Conservation (phyloP, 2,329 filamentous ascomycete species). For the Phyllachora maydis region DNA sequence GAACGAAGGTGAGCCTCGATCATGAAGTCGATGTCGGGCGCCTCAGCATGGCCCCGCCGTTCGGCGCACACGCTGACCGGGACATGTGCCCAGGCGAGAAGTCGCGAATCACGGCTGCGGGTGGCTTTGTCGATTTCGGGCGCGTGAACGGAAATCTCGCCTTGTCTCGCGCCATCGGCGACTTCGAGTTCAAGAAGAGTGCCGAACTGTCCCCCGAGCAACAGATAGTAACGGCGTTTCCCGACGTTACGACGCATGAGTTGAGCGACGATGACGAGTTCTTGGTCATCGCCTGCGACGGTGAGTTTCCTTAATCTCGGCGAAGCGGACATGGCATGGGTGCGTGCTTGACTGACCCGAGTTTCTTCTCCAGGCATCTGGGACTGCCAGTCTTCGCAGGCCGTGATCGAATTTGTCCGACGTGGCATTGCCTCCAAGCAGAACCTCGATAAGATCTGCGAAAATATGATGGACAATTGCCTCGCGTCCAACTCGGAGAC, state of each 20-base stretch:
- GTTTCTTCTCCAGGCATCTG: slow-evolving; percentile 55
- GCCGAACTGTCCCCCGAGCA: slow-evolving; percentile 92
- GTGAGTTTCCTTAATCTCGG: too few species aligned
- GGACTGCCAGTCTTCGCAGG: slow-evolving; percentile 98
- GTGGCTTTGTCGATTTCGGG: slow-evolving; percentile 95
- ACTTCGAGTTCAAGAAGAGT: slow-evolving; percentile 99
- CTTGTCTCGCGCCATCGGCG: slow-evolving; percentile 87
- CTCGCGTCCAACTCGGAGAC: slow-evolving; percentile 95
- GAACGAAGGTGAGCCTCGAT: slow-evolving; percentile 80
- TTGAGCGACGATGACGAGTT: slow-evolving; percentile 91
- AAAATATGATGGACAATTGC: slow-evolving; percentile 99
- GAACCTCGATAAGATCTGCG: slow-evolving; percentile 82
- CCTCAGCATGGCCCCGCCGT: too few species aligned
- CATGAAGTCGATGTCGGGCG: too few species aligned
- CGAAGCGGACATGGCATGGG: too few species aligned
- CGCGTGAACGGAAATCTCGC: slow-evolving; percentile 97
- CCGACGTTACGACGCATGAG: slow-evolving; percentile 83
- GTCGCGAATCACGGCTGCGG: slow-evolving; percentile 83
- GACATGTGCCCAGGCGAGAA: slow-evolving; percentile 61
- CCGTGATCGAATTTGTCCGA: slow-evolving; percentile 89
- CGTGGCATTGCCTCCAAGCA: slow-evolving; percentile 94
- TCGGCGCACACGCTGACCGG: too few species aligned
- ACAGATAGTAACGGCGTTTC: slow-evolving; percentile 94
- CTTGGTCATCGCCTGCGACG: slow-evolving; percentile 78
- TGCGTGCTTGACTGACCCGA: too few species aligned